Base-by-base conservation (phyloP, 2,329 filamentous ascomycete genomes). In the Dothideomycetes sp. region DNA sequence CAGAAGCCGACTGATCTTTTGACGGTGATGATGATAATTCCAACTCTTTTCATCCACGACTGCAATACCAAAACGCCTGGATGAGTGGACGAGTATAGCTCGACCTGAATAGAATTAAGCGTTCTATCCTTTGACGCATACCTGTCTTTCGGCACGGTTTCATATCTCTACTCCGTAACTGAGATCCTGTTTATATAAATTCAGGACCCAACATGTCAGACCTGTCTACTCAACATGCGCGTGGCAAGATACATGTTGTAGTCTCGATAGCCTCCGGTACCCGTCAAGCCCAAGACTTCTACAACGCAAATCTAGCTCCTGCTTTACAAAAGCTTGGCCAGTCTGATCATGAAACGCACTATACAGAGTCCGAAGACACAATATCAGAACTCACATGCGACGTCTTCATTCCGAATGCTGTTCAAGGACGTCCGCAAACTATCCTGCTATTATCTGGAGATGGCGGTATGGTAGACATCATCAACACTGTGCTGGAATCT, bases 401-500 rank as follows among this genome's bases (percentile, higher is more conserved):
- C 30, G 52, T 58, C 16, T 62, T 79, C 45, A 59, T 74, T 10
- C 61, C 65, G 2, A 54, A 56, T 29, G 75, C 75, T 11, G 67
- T 66, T 41, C 40, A 60, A 37, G 66, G 66, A 4, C 7, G 12
- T 7, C 49, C 56, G 10, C 74, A 79, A 53, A 78, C 79, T 0
- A 69, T 95, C 18, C 62, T 95, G 19, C 70, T 96, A 10, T 69
- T 95, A 4, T 89, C 83, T 36, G 89, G 89, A 5, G 89, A 96
- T 57, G 89, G 89, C 11, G 89, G 87, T 4, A 60, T 94, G 2
- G 73, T 87, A 14, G 89, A 96, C 50, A 66, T 91, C 1, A 67
- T 94, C 43, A 93, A 95, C 54, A 74, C 73, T 3, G 67, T 81
- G 0, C 52, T 65, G 3, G 47, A 52, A 34, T 56, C 46, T 42